Evolutionary conservation across 768 basidiomycete genomes (phyloP), one percentile per base, ranked within the genome.

Genomic region (Tricholoma bakamatsutake): DNA sequence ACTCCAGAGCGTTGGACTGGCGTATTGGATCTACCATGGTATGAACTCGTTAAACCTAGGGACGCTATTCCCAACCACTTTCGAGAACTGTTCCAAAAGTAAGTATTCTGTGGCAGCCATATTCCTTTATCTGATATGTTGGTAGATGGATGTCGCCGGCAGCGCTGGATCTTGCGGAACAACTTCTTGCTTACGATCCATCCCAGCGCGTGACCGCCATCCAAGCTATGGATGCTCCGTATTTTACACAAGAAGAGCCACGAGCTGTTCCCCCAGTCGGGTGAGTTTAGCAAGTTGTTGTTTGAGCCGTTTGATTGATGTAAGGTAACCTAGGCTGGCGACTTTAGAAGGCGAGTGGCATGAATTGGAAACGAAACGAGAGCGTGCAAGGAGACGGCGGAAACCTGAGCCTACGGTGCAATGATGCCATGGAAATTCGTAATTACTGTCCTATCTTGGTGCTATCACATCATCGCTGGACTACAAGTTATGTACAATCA

Each of bases 281-380:
- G 93, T 96, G 65, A 51, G 89, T 80, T 9, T 45, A 33, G 13
- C 17, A n/a, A 15, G 21, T 13, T 37, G 43, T 52, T 42, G 9
- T 17, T 24, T 47, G n/a, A 53, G 10, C 15, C 42, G 31, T 46
- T 64, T 40, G 59, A 40, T 46, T 55, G 28, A 50, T 27, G 17
- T 11, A 40, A 31, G 34, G 17, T 28, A 45, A 48, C 45, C 17
- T 59, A 95, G 94, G 52, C 72, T 98, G 56, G 80, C 87, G 11
- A 80, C 80, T 11, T 71, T 97, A 40, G 84, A 92, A 67, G 96
- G 97, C 45, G 97, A 98, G 69, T 98, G 95, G 91, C 97, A 99
- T 70, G 97, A 99, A 69, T 78, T 95, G 59, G 95, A 98, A 69
- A 90, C 92, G 11, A 99, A 98, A 70, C 80, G 86, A 55, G 93